A percentile compares a stretch with the other conserved stretches of the same genome.
phyloP scores from a whole-genome alignment of 2,329 filamentous ascomycete species.

The Cercospora janseana region DNA sequence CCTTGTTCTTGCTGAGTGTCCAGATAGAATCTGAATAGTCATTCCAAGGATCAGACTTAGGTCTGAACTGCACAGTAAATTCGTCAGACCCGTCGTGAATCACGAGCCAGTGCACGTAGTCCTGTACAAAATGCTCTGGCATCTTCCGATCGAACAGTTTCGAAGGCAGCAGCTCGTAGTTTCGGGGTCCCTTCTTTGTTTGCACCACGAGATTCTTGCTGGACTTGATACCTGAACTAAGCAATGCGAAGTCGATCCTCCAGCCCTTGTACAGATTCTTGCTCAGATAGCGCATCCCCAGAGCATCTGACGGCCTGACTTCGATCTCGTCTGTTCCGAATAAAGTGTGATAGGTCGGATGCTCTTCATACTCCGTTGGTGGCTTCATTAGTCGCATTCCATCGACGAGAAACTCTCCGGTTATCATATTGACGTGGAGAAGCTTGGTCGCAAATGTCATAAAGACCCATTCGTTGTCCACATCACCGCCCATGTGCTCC shows the following conservation, averaged over 20 bases:
- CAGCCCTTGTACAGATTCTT: constrained; percentile 5
- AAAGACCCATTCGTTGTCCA: too few species aligned
- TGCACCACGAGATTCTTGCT: constrained; percentile 26
- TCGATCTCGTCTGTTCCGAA: constrained; percentile 56
- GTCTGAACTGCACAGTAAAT: constrained; percentile 52
- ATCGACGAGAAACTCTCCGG: constrained; percentile 52
- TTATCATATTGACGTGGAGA: constrained; percentile 46
- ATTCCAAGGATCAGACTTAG: constrained; percentile 26
- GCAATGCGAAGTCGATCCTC: constrained; percentile 40
- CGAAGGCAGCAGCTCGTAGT: constrained; percentile 41
- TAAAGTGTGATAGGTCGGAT: constrained; percentile 47
- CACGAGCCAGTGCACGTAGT: constrained; percentile 59
- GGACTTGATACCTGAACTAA: too few species aligned
- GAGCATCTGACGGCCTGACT: constrained; percentile 51
- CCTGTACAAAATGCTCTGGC: constrained; percentile 50
- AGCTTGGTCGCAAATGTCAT: constrained; percentile 52
- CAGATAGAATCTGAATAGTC: constrained; percentile 4
- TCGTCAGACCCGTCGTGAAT: constrained; percentile 42
- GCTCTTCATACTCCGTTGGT: constrained; percentile 51
- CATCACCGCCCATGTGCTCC: too few species aligned
- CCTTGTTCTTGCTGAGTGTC: constrained; percentile 6
- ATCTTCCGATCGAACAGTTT: constrained; percentile 50
- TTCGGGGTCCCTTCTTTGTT: constrained; percentile 8
- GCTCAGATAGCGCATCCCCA: constrained; percentile 55
- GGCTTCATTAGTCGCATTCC: constrained; percentile 52